Percentiles rank a stretch among this genome's conserved stretches.
Evolutionary conservation across 768 basidiomycete species (phyloP).

Genomic region (Tephrocybe sp.): DNA sequence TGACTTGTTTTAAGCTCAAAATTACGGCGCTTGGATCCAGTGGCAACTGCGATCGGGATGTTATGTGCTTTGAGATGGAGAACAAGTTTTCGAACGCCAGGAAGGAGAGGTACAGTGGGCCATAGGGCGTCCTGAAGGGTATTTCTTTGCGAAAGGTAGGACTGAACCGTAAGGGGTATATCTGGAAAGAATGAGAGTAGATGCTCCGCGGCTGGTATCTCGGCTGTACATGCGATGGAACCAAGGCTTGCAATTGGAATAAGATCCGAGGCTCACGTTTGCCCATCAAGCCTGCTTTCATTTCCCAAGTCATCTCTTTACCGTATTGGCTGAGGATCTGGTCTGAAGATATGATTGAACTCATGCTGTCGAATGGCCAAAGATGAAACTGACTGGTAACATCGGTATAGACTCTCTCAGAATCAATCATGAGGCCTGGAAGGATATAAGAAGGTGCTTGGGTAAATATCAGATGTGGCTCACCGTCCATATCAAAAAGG

Average conservation of each 20-base stretch:
- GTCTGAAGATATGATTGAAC: conserved; percentile 37
- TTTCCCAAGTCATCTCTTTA: conserved; percentile 82
- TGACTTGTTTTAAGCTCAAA: conserved; percentile 67
- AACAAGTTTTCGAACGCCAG: conserved; percentile 69
- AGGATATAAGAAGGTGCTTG: not conserved
- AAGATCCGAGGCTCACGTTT: conserved; percentile 48
- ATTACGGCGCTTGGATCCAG: conserved; percentile 66
- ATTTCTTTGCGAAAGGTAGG: conserved; percentile 57
- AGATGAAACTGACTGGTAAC: conserved; percentile 61
- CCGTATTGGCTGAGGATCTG: conserved; percentile 70
- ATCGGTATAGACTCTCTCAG: conserved; percentile 72
- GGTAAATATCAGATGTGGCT: conserved; percentile 3
- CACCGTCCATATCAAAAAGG: conserved; percentile 75
- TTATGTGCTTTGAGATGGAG: conserved; percentile 62
- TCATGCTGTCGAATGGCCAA: not conserved
- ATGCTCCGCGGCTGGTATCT: conserved; percentile 58
- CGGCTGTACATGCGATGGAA: conserved; percentile 40
- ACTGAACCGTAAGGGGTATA: conserved; percentile 60
- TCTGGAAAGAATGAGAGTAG: conserved; percentile 77
- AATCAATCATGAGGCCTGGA: conserved; percentile 71
- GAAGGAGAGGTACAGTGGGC: conserved; percentile 70
- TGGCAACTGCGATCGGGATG: conserved; percentile 81
- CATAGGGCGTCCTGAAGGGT: conserved; percentile 59
- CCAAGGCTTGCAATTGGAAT: not conserved
- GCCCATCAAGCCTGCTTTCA: conserved; percentile 88